Conservation (phyloP, 1,284 basidiomycete species). For the Fomes fomentarius region DNA sequence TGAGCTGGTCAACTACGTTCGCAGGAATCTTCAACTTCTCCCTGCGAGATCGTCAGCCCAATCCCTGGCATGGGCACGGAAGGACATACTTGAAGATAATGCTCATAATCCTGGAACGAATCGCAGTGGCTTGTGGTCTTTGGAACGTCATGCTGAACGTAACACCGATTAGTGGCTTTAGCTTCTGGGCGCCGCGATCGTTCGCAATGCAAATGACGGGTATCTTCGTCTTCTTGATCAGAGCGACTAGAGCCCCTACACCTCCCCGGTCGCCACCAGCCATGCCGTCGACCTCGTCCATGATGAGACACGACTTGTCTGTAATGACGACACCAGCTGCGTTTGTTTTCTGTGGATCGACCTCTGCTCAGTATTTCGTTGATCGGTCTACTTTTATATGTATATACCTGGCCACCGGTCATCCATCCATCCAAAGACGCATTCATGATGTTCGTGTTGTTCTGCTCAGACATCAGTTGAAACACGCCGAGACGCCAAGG, state of each 20-base stretch:
- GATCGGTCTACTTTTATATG: neutral
- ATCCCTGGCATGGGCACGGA: neutral
- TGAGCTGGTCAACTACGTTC: slow-evolving; percentile 92
- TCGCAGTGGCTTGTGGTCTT: slow-evolving; percentile 75
- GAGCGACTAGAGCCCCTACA: slow-evolving; percentile 87
- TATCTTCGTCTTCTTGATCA: slow-evolving; percentile 96
- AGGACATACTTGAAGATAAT: slow-evolving; percentile 82
- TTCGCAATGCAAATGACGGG: slow-evolving; percentile 99
- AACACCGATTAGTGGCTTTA: slow-evolving; percentile 83
- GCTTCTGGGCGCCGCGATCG: slow-evolving; percentile 84
- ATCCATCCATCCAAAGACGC: slow-evolving; percentile 90
- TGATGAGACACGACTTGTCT: slow-evolving; percentile 87
- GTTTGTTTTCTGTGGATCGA: slow-evolving; percentile 55
- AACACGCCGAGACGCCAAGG: neutral
- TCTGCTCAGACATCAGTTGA: slow-evolving; percentile 44
- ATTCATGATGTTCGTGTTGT: slow-evolving; percentile 86
- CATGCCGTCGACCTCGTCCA: slow-evolving; percentile 99
- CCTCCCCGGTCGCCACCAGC: slow-evolving; percentile 97
- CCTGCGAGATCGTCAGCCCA: slow-evolving; percentile 43
- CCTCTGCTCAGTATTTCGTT: slow-evolving; percentile 27
- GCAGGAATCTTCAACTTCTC: slow-evolving; percentile 92
- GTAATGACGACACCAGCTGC: slow-evolving; percentile 75
- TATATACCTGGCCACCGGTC: slow-evolving; percentile 58
- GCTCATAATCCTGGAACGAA: slow-evolving; percentile 87
- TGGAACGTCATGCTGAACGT: slow-evolving; percentile 81